phyloP scores from a whole-genome alignment of 2,329 filamentous ascomycete genomes.

The Fusarium marasasianum region DNA sequence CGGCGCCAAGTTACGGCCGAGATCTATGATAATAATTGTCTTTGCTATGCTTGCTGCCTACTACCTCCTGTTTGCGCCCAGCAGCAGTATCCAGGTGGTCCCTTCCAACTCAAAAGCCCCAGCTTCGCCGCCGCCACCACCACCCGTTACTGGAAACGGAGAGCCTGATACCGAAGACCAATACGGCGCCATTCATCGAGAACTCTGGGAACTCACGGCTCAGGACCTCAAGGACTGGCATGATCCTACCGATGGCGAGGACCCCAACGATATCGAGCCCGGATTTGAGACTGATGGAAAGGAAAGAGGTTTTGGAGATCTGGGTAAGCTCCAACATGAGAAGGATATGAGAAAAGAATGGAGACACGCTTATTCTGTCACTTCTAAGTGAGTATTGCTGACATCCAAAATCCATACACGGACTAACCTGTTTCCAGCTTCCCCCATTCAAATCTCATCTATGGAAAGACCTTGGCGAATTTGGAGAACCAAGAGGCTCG shows the following conservation, averaged over 20 bases:
- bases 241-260: conserved; percentile 49
- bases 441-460: conserved; percentile 61
- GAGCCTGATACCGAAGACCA: conserved; percentile 16
- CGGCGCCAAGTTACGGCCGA: conserved; percentile 52
- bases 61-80: conserved; percentile 52
- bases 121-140: neutral
- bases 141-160: neutral
- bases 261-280: conserved; percentile 48
- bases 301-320: conserved; percentile 44
- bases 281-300: conserved; percentile 52
- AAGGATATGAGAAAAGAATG: conserved; percentile 55
- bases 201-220: conserved; percentile 49
- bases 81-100: conserved; percentile 48
- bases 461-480: conserved; percentile 63
- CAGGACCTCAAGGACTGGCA: conserved; percentile 49
- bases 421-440: conserved; percentile 47
- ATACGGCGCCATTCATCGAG: conserved; percentile 23
- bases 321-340: conserved; percentile 51
- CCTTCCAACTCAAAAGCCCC: conserved; percentile 29
- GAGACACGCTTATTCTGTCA: conserved; percentile 53
- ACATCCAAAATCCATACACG: neutral
- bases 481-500: conserved; percentile 55
- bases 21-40: conserved; percentile 53
- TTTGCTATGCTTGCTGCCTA: conserved; percentile 55
- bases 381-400: conserved; percentile 50